Evolutionary conservation across 352 stramenopile genomes (phyloP).

Genomic region (Pythium brachiatum): DNA sequence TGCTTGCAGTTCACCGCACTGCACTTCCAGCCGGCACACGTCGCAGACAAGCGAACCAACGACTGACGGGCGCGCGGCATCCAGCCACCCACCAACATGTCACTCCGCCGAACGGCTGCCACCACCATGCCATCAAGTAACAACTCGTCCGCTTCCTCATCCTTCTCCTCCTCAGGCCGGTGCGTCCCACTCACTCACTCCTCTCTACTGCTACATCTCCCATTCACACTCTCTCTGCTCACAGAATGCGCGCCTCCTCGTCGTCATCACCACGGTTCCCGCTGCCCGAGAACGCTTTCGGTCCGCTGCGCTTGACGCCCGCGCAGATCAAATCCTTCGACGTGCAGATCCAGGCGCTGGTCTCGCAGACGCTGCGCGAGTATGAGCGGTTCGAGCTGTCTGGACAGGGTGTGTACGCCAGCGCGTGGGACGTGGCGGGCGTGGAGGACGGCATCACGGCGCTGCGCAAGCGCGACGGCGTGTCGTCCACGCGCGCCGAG

Average conservation of each 20-base stretch:
- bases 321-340: conserved; percentile 2
- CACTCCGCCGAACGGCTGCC: background rate
- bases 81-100: background rate
- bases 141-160: too few relatives aligned
- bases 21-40: background rate
- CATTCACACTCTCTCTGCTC: too few relatives aligned
- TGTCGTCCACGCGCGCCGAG: conserved; percentile 1
- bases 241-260: background rate
- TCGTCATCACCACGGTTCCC: conserved; percentile 3
- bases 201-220: background rate
- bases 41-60: background rate
- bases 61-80: too few relatives aligned
- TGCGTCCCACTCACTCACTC: background rate
- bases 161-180: background rate
- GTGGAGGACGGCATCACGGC: conserved; percentile 11
- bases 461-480: background rate
- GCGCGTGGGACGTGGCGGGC: conserved; percentile 15
- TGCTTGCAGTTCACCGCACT: too few relatives aligned
- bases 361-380: conserved; percentile 7
- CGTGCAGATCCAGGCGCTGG: conserved; percentile 1
- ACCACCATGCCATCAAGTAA: background rate
- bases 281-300: conserved; percentile 7
- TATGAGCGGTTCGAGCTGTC: conserved; percentile 17
- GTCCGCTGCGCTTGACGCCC: background rate
- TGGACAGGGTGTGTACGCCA: conserved; percentile 3